Evolutionary conservation across 2,329 filamentous ascomycete genomes (phyloP).

Genomic region (Colletotrichum orbiculare): DNA sequence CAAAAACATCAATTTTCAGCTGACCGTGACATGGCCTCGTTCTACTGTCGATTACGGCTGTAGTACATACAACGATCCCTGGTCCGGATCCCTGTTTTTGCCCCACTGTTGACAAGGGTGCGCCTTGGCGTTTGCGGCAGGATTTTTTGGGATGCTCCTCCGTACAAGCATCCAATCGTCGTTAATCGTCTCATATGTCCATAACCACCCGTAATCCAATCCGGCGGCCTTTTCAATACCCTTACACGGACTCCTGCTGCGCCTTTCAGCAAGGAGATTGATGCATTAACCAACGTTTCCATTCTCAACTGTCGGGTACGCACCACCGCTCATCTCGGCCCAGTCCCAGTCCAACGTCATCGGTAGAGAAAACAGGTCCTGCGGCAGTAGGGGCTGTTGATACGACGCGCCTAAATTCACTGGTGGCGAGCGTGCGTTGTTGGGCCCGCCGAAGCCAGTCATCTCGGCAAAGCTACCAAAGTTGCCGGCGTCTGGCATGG

Average conservation of each 20-base stretch:
- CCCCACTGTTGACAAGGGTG: too few relatives aligned
- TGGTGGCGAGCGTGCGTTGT: conserved; percentile 50
- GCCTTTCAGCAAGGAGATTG: neutral
- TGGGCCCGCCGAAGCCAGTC: conserved; percentile 53
- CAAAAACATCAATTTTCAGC: too few relatives aligned
- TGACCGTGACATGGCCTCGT: too few relatives aligned
- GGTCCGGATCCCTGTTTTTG: too few relatives aligned
- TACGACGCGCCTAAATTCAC: conserved; percentile 56
- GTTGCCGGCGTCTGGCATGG: conserved; percentile 47
- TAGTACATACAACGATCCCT: too few relatives aligned
- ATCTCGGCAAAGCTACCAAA: conserved; percentile 59
- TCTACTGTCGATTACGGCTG: too few relatives aligned
- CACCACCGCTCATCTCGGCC: conserved; percentile 75
- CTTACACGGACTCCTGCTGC: conserved; percentile 26
- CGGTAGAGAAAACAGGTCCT: conserved; percentile 94
- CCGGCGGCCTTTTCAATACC: neutral
- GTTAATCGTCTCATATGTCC: conserved; percentile 28
- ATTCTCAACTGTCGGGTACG: conserved; percentile 73
- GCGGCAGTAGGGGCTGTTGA: conserved; percentile 89
- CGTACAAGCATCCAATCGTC: conserved; percentile 27
- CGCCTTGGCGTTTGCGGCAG: too few relatives aligned
- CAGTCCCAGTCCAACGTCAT: conserved; percentile 95
- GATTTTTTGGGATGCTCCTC: too few relatives aligned
- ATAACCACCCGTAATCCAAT: conserved; percentile 10
- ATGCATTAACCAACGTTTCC: conserved; percentile 57